Base-by-base conservation (phyloP, 208 protist species). In the Sergeia podlipaevii region DNA sequence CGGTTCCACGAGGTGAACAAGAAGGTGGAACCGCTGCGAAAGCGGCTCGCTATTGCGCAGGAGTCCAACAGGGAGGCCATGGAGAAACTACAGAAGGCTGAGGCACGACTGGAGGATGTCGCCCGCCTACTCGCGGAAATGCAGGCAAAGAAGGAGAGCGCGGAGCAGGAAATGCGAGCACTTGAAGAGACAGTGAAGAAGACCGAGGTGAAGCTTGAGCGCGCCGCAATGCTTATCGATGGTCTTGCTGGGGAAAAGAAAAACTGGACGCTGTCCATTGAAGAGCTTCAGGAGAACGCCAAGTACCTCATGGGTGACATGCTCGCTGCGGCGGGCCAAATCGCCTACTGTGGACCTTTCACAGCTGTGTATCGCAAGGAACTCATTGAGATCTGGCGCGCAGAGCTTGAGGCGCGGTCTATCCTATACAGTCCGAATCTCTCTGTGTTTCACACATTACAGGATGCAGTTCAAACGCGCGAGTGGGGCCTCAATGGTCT, bases 261-360 rank as follows among this genome's bases (percentile, higher is more conserved):
- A 51, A 94, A 95, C 65, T 96, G 88, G 91, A 77, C 66, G 11
- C 66, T 83, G 53, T 97, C 96, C 1, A 65, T 98, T n/a, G 76
- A 89, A 46, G 70, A 80, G 43, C 78, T 99, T 46, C 74, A 89
- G 38, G 61, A 82, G 30, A 84, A 87, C 26, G 77, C 91, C 37
- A 72, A 85, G 45, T 96, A 89, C 60, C 65, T 97, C 5, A 72
- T 97, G n/a, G 98, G 98, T 43, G 93, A 99, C 74, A 95, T 99
- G 70, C 66, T 98, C 29, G 75, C 96, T n/a, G 91, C 96, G 13
- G 91, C 97, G 0, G 97, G 94, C 0, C 77, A 95, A 50, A 90
- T 99, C 30, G 91, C 94, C 13, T 99, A 99, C 77, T 79, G 97
- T 38, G 97, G 98, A 13, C 79, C 97, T 5, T 99, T 99, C 80